Conservation (phyloP, 768 basidiomycete species). For the Serendipita indica region DNA sequence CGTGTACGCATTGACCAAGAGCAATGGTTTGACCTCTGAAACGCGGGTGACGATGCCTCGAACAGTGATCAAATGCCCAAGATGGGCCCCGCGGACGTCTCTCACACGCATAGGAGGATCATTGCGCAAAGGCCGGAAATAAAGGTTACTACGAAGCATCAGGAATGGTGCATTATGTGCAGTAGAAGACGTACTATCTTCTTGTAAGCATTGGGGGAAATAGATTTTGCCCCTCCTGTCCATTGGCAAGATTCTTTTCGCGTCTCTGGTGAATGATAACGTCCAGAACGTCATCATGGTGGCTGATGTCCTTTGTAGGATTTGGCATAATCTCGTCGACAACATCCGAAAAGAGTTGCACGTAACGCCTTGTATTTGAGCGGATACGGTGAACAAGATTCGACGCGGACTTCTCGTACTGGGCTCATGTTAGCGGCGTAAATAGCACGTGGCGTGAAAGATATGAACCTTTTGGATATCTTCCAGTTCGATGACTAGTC, state of each 20-base stretch:
- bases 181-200: constrained; percentile 68
- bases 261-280: constrained; percentile 88
- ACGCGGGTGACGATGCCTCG: constrained; percentile 97
- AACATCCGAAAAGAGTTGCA: constrained; percentile 74
- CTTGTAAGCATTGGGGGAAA: constrained; percentile 87
- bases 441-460: background rate
- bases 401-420: constrained; percentile 58
- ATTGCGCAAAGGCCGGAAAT: constrained; percentile 61
- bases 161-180: constrained; percentile 14
- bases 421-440: constrained; percentile 8
- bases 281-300: constrained; percentile 90
- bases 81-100: constrained; percentile 67
- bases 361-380: constrained; percentile 79
- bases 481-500: constrained; percentile 76
- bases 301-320: constrained; percentile 79
- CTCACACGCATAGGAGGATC: constrained; percentile 59
- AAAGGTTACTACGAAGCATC: constrained; percentile 55
- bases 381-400: constrained; percentile 69
- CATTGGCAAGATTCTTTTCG: constrained; percentile 72
- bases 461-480: constrained; percentile 58
- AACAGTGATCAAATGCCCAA: constrained; percentile 91
- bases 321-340: constrained; percentile 80
- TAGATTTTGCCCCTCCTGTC: constrained; percentile 48
- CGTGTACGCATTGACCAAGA: constrained; percentile 94
- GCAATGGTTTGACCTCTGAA: constrained; percentile 94